Evolutionary conservation across 352 stramenopile species (phyloP), one percentile per base, ranked within the genome.

Genomic region (Pythium pyrilobum): DNA sequence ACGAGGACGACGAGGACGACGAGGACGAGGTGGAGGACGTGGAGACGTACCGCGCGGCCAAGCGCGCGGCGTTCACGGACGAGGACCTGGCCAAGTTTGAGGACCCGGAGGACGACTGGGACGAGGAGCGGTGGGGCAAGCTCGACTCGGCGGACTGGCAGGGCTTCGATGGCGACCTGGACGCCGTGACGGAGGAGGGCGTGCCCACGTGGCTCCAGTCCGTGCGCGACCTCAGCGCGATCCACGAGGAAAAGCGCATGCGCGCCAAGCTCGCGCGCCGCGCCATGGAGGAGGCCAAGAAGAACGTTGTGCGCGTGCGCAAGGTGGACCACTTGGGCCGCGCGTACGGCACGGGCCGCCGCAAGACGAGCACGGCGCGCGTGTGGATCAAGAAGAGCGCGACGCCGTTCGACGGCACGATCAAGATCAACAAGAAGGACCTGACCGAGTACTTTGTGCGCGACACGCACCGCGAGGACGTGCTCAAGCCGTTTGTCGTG

Each of bases 401-500:
- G 13, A 57, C 70, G 63, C 81, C 82, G 8, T 97, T 96, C 37
- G 74, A 74, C 9, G 95, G 94, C 36, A 74, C 81, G 56, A 87
- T 99, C 48, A 68, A 77, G 33, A 77, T 99, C 55, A 99, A 99
- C 81, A 90, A 94, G 63, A 96, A 88, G 67, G 86, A 96, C 59
- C 77, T 98, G 27, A 76, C 94, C 21, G 84, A 97, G 52, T 98
- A 98, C 73, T 96, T 98, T 68, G 72, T 85, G 45, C 85, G 93
- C 24, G 82, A 95, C 55, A 81, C 80, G 6, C 76, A 97, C 77
- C 85, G 92, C 29, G 89, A 97, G 56, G 72, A 95, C 4, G 72
- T 97, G 58, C 72, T 97, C 45, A 69, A 76, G 55, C 83, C 83
- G 25, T 93, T 93, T 58, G 70, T 77, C 12, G 75, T 83, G 27